Conservation (phyloP, 768 basidiomycete species). For the Neoboletus subvelutipes region DNA sequence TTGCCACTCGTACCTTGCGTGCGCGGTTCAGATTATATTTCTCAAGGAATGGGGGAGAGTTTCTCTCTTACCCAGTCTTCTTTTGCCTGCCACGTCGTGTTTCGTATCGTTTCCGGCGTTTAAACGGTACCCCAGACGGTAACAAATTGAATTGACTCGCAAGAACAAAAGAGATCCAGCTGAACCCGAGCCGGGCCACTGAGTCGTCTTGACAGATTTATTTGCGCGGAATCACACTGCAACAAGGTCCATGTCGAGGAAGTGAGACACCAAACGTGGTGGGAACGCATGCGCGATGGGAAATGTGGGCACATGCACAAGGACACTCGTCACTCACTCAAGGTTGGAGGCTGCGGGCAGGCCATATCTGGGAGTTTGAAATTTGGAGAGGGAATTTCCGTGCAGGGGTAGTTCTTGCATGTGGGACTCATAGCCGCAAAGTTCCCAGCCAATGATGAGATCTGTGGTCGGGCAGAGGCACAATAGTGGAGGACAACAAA, state of each 20-base stretch:
- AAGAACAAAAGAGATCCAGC: conserved; percentile 2
- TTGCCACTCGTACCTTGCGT: background rate
- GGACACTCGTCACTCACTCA: conserved; percentile 6
- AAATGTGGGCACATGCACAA: conserved; percentile 7
- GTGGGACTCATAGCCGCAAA: conserved; percentile 11
- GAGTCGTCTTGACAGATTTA: conserved; percentile 5
- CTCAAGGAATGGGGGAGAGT: background rate
- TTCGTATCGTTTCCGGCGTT: conserved; percentile 8
- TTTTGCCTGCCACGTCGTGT: conserved; percentile 9
- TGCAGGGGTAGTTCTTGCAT: conserved; percentile 6
- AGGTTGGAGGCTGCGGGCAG: conserved; percentile 16
- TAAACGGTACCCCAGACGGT: conserved; percentile 2
- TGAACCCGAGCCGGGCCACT: background rate
- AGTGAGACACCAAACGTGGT: conserved; percentile 12
- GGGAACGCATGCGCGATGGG: conserved; percentile 12
- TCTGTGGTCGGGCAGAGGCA: conserved; percentile 16
- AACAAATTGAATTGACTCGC: conserved; percentile 3
- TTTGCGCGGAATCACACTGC: conserved; percentile 4
- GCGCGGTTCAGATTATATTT: background rate
- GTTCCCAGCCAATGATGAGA: conserved; percentile 13
- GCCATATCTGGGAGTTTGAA: conserved; percentile 20
- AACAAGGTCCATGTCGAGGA: conserved; percentile 28
- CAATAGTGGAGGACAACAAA: conserved; percentile 27
- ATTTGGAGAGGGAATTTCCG: conserved; percentile 21
- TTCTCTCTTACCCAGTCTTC: background rate